A percentile compares a stretch with the other conserved stretches of the same genome.
phyloP scores from a whole-genome alignment of 2,329 filamentous ascomycete genomes.

The Sporothrix pallida region DNA sequence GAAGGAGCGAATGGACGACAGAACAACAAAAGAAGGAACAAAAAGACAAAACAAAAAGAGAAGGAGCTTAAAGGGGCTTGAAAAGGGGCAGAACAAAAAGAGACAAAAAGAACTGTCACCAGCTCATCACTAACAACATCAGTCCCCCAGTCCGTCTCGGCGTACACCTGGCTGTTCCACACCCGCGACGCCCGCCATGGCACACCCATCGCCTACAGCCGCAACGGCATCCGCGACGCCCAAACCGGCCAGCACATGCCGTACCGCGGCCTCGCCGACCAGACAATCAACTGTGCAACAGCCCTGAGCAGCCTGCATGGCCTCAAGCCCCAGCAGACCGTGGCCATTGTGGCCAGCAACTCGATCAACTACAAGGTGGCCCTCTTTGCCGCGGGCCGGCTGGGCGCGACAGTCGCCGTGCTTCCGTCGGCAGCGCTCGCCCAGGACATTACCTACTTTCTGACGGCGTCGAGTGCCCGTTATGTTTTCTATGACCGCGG shows the following conservation, averaged over 20 bases:
- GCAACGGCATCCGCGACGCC: conserved; percentile 22
- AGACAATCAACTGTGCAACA: neutral
- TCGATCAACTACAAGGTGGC: conserved; percentile 19
- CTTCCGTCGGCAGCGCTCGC: neutral
- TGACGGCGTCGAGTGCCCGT: conserved; percentile 2
- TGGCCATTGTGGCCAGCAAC: conserved; percentile 19
- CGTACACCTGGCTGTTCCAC: conserved; percentile 19
- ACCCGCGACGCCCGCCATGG: conserved; percentile 14
- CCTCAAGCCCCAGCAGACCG: conserved; percentile 6
- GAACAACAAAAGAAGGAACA: neutral
- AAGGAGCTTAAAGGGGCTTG: neutral
- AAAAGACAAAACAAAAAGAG: neutral
- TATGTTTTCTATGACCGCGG: conserved; percentile 12
- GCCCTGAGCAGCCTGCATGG: neutral
- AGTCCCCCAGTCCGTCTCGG: conserved; percentile 27
- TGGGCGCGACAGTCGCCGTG: conserved; percentile 15
- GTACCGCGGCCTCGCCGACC: neutral
- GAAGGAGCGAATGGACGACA: neutral
- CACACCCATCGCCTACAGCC: neutral
- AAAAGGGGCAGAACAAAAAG: neutral
- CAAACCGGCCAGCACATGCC: neutral
- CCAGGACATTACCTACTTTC: conserved; percentile 9
- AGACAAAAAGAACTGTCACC: neutral
- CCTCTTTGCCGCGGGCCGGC: conserved; percentile 11
- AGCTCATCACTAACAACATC: neutral